These are phyloP conservation scores for Rhodofomes roseus DNA, from an alignment of 1,284 basidiomycete species.

Conservation along the genomic window DNA sequence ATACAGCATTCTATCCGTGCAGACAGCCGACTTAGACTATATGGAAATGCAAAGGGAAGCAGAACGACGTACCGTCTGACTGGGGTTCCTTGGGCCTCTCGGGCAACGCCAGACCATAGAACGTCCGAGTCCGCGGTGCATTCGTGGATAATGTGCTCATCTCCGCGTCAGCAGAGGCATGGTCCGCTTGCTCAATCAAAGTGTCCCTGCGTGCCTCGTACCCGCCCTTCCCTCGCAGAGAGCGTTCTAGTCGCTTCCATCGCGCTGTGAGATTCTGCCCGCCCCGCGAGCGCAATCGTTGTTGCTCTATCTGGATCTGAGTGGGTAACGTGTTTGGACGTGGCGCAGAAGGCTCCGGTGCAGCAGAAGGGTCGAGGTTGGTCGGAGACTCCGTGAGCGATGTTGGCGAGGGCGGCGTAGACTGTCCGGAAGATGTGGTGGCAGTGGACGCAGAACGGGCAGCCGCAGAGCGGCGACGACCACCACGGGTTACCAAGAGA, in stretches of 20 bases:
- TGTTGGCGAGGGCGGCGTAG: neutral
- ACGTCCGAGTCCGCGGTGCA: conserved; percentile 31
- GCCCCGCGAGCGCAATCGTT: conserved; percentile 26
- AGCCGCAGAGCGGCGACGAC: neutral
- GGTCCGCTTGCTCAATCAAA: conserved; percentile 8
- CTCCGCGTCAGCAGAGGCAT: conserved; percentile 1
- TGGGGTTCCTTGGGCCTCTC: conserved; percentile 55
- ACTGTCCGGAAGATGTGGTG: neutral
- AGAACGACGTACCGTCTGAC: conserved; percentile 59
- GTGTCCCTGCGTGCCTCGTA: conserved; percentile 21
- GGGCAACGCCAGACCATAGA: conserved; percentile 57
- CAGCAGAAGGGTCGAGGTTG: neutral
- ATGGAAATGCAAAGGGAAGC: neutral
- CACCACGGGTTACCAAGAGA: neutral
- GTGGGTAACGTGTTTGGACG: neutral
- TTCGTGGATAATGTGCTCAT: neutral
- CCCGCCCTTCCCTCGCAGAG: conserved; percentile 42
- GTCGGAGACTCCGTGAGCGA: conserved; percentile 2
- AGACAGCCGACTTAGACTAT: neutral
- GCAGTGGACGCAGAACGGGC: neutral
- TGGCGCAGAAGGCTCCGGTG: neutral
- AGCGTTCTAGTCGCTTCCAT: conserved; percentile 52
- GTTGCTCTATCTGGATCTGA: conserved; percentile 4
- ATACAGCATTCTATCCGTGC: conserved; percentile 85
- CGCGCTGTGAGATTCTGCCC: conserved; percentile 50